Base-by-base conservation (phyloP, 345 rosid genomes). In the Ricinus communis region DNA sequence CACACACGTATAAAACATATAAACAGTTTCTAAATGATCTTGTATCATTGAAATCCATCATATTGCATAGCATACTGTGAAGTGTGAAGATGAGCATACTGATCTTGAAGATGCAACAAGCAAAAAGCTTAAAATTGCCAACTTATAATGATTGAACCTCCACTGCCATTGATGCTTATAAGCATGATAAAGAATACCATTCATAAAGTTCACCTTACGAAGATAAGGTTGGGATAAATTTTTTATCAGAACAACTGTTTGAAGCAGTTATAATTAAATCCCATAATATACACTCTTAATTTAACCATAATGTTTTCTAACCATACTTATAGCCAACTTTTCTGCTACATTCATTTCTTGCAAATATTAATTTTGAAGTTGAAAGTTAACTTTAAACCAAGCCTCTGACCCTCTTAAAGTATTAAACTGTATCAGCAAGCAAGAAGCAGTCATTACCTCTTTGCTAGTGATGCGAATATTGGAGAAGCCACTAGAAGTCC, bases 401-500 rank as follows among this genome's bases (percentile, higher is more conserved):
- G 21, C 46, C 58, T 33, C 41, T 41, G 33, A n/a, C 3, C 47
- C 33, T 53, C 58, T 67, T 14, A 2, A 33, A 14, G n/a, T 9
- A 36, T 36, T 8, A 24, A 53, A 8, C 24, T 12, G 9, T 4
- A 36, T 33, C 24, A 22, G 30, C 22, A 15, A 15, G 13, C 40
- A 43, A 69, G 11, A 59, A 74, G 61, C 21, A 43, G 19, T 73
- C 38, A 43, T 25, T 25, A 91, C 98, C 93, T 88, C 82, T 90
- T 94, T 46, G 98, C 90, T 68, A 86, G 57, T 14, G 95, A 83
- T 64, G 98, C 98, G 88, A 94, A 94, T 71, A 90, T 81, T 43
- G 98, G 98, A 84, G 95, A 90, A 60, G 95, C 87, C 69, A 90
- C 81, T 63, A 94, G 93, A 78, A 94, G 91, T 54, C 98, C 98